Evolutionary conservation across 208 protist species (phyloP), one percentile per base, ranked within the genome.

Genomic region (Trypanosoma scelopori): DNA sequence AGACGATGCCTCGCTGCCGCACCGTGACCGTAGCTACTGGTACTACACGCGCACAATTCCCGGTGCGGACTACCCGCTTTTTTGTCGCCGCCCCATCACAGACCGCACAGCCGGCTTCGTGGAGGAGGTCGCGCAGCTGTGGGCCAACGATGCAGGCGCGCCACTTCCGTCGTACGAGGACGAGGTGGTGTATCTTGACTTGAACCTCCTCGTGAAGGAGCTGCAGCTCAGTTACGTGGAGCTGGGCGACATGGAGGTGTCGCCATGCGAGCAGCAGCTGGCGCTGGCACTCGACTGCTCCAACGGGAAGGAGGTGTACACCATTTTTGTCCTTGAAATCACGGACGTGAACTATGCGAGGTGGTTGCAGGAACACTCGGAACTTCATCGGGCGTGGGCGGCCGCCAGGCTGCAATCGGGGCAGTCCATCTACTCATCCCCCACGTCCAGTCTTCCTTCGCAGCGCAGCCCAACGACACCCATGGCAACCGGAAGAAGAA

Each of bases 111-210:
- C 13, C 6, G 32, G 48, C 47, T 90, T 93, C 75, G 52, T 79
- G 39, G 41, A 84, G 1, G 82, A 90, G 25, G 68, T 79, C 20
- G 39, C 55, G 7, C 64, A 20, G 13, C 47, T 89, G 12, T 85
- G 73, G 69, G 48, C 18, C 15, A 20, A 25, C 0, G 60, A 87
- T 55, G 74, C 73, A 0, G 16, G 43, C 32, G 79, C 79, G 4
- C 25, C 67, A 18, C 69, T 93, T 11, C 87, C 87, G 1, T 20
- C 16, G 23, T 87, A 76, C 58, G 76, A 77, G 11, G 87, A 90
- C 56, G 87, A 93, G 65, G 60, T 74, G 15, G 69, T 88, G 32
- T 79, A 87, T 45, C 69, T 93, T 16, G 87, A 93, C 69, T 43
- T 84, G 25, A 93, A 93, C 61, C 61, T 85, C 13, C 66, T 93